These are phyloP conservation scores for Cystobasidium pallidum DNA, from an alignment of 1,284 basidiomycete species.

Conservation along the genomic window DNA sequence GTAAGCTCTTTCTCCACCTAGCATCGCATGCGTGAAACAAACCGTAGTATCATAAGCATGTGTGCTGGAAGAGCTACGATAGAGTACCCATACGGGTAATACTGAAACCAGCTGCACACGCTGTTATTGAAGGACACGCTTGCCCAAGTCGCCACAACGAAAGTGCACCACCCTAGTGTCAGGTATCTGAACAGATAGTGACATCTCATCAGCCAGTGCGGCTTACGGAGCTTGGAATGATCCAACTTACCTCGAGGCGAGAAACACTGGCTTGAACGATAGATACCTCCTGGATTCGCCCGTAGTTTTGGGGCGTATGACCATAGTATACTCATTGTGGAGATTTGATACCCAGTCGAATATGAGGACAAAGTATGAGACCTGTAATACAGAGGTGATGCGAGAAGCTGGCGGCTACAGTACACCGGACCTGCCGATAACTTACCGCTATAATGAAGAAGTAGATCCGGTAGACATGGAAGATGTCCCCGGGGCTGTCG, in stretches of 20 bases:
- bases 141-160: slow-evolving; percentile 38
- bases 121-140: slow-evolving; percentile 7
- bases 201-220: not conserved
- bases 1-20: not conserved
- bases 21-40: not conserved
- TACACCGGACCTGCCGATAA: not conserved
- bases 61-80: slow-evolving; percentile 33
- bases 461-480: slow-evolving; percentile 34
- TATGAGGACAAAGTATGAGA: slow-evolving; percentile 28
- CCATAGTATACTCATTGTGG: slow-evolving; percentile 17
- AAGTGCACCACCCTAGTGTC: slow-evolving; percentile 38
- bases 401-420: no score
- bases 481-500: slow-evolving; percentile 14
- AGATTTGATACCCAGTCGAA: slow-evolving; percentile 36
- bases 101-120: slow-evolving; percentile 27
- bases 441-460: slow-evolving; percentile 29
- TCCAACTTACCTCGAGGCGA: slow-evolving; percentile 25
- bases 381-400: not conserved
- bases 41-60: slow-evolving; percentile 38
- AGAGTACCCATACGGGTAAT: slow-evolving; percentile 37
- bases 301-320: slow-evolving; percentile 1
- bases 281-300: slow-evolving; percentile 7
- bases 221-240: not conserved
- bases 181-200: slow-evolving; percentile 19
- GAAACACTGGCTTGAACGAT: slow-evolving; percentile 32